These are phyloP conservation scores for Umbelopsis vinacea DNA, from an alignment of 192 early-diverging fungal genomes.

Conservation along the genomic window DNA sequence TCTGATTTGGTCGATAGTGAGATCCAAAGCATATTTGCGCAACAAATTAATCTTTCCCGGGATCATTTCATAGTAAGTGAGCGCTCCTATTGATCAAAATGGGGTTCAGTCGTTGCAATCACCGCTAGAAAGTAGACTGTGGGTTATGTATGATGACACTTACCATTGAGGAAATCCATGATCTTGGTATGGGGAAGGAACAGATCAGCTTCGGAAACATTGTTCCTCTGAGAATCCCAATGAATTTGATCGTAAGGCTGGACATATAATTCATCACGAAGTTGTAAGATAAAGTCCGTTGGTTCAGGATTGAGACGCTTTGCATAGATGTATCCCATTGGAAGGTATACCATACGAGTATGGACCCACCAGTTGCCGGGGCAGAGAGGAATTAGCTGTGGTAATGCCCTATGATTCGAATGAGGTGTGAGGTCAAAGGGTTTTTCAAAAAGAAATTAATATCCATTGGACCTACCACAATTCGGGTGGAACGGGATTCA, in stretches of 20 bases:
- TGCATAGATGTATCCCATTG: conserved; percentile 94
- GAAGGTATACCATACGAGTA: conserved; percentile 90
- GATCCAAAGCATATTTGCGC: conserved; percentile 71
- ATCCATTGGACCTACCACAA: conserved; percentile 61
- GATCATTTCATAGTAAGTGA: conserved; percentile 78
- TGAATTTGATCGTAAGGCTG: conserved; percentile 85
- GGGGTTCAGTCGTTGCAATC: not conserved
- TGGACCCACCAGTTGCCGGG: conserved; percentile 96
- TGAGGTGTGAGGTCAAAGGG: not conserved
- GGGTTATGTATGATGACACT: not conserved
- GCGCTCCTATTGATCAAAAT: conserved; percentile 30
- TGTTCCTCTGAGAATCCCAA: conserved; percentile 83
- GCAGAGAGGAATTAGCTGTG: conserved; percentile 79
- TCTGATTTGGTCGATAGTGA: conserved; percentile 80
- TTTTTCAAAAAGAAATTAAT: not conserved
- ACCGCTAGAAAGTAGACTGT: not conserved
- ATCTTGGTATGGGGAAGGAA: conserved; percentile 85
- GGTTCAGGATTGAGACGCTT: conserved; percentile 58
- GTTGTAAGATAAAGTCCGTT: conserved; percentile 71
- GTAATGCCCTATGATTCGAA: conserved; percentile 65
- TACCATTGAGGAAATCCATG: conserved; percentile 75
- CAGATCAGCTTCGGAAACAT: conserved; percentile 80
- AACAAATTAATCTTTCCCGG: conserved; percentile 51
- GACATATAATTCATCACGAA: conserved; percentile 90
- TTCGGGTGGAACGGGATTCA: conserved; percentile 96